Base-by-base conservation (phyloP, 306 rosid genomes). In the Carpinus fangiana region DNA sequence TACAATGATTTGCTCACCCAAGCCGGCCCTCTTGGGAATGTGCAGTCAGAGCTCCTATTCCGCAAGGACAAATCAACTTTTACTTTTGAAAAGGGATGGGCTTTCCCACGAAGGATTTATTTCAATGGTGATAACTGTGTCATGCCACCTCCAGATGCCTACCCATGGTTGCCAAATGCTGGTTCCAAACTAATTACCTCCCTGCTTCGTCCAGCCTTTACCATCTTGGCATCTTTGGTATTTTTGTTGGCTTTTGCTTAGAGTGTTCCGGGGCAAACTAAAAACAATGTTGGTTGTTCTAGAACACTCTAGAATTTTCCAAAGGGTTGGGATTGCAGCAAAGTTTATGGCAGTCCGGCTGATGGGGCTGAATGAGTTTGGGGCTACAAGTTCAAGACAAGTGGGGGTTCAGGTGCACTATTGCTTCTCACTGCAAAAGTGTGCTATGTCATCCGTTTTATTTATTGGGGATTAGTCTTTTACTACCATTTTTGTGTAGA, bases 11-110 rank as follows among this genome's bases (percentile, higher is more conserved):
- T 92, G 52, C 98, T 95, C 76, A 64, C 80, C 48, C 73, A 91
- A 80, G 98, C 98, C 28, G 98, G 93, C 52, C 86, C 93, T 38
- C 80, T 81, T 14, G 99, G 99, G 41, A 95, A 95, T 80, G 99
- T 88, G 80, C 99, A 95, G 75, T 92, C 99, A 13, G 98, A 95
- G 83, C 88, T 95, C 76, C 94, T 95, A 61, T 89, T 95, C 66
- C 85, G 88, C 72, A 95, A 95, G 78, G 99, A 93, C 79, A 34
- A 80, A 75, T 86, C 94, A 61, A 92, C 96, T 67, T 95, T 95
- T 84, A 90, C 97, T 70, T 91, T 93, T 28, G 99, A 95, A 53
- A 95, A 95, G 76, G 99, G 99, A 64, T 95, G 99, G 98, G 99
- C 98, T 62, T 95, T 95, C 82, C 98, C 99, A 7, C 85, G 99